Base-by-base conservation (phyloP, 78 protist species). In the Tieghemostelium lacteum region DNA sequence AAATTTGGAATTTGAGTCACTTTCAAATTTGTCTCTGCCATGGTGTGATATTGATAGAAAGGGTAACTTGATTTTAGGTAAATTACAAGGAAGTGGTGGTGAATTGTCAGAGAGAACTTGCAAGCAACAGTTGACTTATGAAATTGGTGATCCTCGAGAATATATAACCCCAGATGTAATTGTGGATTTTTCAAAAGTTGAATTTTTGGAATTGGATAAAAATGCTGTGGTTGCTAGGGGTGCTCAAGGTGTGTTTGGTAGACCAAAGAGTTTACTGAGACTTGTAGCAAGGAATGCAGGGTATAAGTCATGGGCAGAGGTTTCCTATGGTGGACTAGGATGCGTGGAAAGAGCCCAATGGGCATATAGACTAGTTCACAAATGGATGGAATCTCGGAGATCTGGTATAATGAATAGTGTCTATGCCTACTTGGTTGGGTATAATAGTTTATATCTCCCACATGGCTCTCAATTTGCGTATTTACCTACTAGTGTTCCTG, bases 41-140 rank as follows among this genome's bases (percentile, higher is more conserved):
- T 80, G 66, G 39, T 80, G 89, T 42, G 89, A 80, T 58, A 55
- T 80, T 17, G 89, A 80, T 58, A 14, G 72, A 10, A 36, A 58
- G 26, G 89, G 89, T 17, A 70, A 70, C 31, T 54, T 80, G 1
- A 58, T 80, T 4, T 45, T 80, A 16, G 89, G 89, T 17, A 80
- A 80, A 57, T 34, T 69, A 6, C 72, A 80, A n/a, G 89, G 89
- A 5, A 80, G 89, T 39, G 89, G 89, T 20, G 89, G 89, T 29
- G 89, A 80, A 31, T 37, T 80, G 14, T 69, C 78, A 17, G 80
- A 67, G 34, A 33, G 89, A 66, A 80, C 89, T 8, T 80, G 89
- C n/a, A 80, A 80, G 58, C 89, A 80, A 57, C 89, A 80, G 55
- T 31, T 80, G 42, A 80, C 89, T 4, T 80, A 80, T n/a, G 89